These are phyloP conservation scores for Codiaeum variegatum DNA, from an alignment of 441 rosid species.

Conservation along the genomic window DNA sequence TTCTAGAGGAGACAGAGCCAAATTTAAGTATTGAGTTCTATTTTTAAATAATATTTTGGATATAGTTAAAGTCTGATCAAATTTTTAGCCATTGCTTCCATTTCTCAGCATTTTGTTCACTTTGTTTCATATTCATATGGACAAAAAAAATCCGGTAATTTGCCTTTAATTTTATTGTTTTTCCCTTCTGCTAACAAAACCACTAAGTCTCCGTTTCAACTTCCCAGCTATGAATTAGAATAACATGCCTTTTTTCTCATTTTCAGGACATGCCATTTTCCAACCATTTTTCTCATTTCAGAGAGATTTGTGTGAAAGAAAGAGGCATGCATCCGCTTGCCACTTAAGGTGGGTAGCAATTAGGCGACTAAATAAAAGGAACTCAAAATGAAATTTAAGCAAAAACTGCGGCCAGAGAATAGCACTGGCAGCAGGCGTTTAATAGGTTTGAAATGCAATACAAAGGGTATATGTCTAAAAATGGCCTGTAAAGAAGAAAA, in stretches of 20 bases:
- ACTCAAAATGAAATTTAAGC: not conserved
- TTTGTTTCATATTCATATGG: not conserved
- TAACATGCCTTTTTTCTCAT: too few relatives aligned
- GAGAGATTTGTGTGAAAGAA: not conserved
- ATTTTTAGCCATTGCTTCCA: not conserved
- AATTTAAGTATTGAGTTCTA: too few relatives aligned
- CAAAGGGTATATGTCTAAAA: constrained; percentile 19
- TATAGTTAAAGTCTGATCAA: not conserved
- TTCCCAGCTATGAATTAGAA: too few relatives aligned
- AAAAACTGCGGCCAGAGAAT: constrained; percentile 17
- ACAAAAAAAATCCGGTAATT: too few relatives aligned
- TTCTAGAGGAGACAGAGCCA: constrained; percentile 12
- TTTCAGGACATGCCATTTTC: too few relatives aligned
- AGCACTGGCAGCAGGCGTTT: constrained; percentile 18
- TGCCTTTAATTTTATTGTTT: not conserved
- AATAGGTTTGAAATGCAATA: constrained; percentile 18
- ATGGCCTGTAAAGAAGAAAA: constrained; percentile 16
- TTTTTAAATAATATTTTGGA: too few relatives aligned
- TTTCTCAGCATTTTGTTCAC: not conserved
- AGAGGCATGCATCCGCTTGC: not conserved
- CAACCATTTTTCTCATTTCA: too few relatives aligned
- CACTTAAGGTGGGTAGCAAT: not conserved
- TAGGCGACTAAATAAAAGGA: not conserved
- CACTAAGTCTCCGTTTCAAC: too few relatives aligned
- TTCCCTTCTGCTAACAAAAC: too few relatives aligned